Percentiles rank a stretch among this genome's conserved stretches.
Conservation (phyloP, 257 asterid species). For the Solanum ossicruentum region DNA sequence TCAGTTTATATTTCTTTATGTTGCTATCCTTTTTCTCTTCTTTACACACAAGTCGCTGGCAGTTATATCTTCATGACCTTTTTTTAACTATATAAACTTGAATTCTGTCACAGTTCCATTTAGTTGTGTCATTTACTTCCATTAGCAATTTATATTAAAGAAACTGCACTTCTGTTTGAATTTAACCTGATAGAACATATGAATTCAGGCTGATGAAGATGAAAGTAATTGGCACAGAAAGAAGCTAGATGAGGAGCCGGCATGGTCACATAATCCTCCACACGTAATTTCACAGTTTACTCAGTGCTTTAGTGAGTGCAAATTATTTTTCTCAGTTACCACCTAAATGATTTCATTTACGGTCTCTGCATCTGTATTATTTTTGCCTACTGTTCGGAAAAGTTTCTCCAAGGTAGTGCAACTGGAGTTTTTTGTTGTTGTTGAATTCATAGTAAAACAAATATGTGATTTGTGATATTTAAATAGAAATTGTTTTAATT, state of each 20-base stretch:
- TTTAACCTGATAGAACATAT: constrained; percentile 15
- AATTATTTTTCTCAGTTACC: not conserved
- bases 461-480: not conserved
- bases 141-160: not conserved
- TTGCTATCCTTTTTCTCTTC: not conserved
- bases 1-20: not conserved
- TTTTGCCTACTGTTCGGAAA: not conserved
- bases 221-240: constrained; percentile 47
- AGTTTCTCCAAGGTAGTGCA: not conserved
- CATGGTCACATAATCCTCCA: constrained; percentile 48
- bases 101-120: not conserved
- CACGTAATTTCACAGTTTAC: constrained; percentile 69
- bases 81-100: not conserved
- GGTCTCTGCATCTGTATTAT: not conserved
- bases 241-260: constrained; percentile 39
- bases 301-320: constrained; percentile 79
- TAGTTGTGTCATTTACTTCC: not conserved
- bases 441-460: not conserved
- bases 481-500: not conserved
- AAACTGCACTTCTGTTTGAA: not conserved
- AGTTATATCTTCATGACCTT: not conserved
- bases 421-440: not conserved
- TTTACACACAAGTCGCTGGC: not conserved
- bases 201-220: constrained; percentile 74
- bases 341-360: not conserved